Conservation (phyloP, 805 yeast genomes). For the Ogataea salicorniae region DNA sequence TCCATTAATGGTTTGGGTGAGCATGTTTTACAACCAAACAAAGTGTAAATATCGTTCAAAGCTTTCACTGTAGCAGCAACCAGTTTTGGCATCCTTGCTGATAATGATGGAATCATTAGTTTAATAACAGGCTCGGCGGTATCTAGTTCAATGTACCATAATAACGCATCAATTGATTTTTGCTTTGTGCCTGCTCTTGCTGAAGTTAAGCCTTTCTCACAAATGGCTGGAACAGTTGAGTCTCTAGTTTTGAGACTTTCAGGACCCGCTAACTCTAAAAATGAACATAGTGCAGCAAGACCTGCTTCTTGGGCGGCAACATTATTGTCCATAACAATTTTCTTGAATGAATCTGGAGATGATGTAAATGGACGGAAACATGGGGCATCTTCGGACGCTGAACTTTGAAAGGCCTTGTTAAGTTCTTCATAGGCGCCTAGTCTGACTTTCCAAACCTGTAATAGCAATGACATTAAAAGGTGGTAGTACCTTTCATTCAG, state of each 20-base stretch:
- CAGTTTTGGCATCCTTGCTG: conserved; percentile 69
- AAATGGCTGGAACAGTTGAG: conserved; percentile 43
- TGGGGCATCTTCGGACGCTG: conserved; percentile 51
- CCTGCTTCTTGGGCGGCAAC: conserved; percentile 92
- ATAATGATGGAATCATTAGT: conserved; percentile 54
- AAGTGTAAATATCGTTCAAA: conserved; percentile 46
- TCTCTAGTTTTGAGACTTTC: conserved; percentile 37
- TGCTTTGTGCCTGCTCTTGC: conserved; percentile 69
- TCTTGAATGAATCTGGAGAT: conserved; percentile 51
- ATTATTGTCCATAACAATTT: conserved; percentile 68
- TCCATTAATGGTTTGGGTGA: conserved; percentile 55
- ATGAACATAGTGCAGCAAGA: conserved; percentile 47
- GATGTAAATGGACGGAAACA: conserved; percentile 46
- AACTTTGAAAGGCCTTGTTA: conserved; percentile 42
- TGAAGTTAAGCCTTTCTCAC: conserved; percentile 81
- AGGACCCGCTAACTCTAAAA: conserved; percentile 53
- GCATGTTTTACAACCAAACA: conserved; percentile 61
- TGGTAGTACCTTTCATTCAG: background rate
- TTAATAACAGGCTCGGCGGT: conserved; percentile 64
- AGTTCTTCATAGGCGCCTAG: conserved; percentile 71
- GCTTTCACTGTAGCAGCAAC: conserved; percentile 64
- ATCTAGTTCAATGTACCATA: conserved; percentile 61
- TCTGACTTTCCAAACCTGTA: conserved; percentile 76
- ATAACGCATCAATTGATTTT: conserved; percentile 55
- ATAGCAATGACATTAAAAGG: conserved; percentile 3